Evolutionary conservation across 768 basidiomycete species (phyloP).

Genomic region (Rhodotorula paludigena): DNA sequence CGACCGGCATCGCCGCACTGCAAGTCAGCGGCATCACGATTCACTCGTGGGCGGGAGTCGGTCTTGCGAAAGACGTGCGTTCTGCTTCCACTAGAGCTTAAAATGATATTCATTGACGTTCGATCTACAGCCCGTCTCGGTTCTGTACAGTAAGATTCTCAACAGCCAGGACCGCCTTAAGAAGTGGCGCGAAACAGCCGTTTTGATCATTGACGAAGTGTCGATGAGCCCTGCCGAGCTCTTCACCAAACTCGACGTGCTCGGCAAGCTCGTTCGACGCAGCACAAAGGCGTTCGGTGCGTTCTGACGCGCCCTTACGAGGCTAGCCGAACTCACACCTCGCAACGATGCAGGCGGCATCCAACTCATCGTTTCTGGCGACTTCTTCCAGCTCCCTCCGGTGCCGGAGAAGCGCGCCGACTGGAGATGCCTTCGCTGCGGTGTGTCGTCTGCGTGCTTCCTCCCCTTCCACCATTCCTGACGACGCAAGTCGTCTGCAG

Average conservation of each 20-base stretch:
- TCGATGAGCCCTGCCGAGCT: conserved; percentile 48
- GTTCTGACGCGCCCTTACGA: neutral
- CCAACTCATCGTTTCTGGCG: conserved; percentile 48
- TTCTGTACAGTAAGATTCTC: conserved; percentile 14
- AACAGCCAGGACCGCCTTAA: conserved; percentile 24
- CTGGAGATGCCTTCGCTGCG: conserved; percentile 26
- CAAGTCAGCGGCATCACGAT: conserved; percentile 94
- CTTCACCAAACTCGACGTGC: conserved; percentile 47
- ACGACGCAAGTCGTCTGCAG: neutral
- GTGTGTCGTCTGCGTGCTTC: neutral
- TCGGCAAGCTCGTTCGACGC: conserved; percentile 45
- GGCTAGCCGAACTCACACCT: neutral
- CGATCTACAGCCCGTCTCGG: neutral
- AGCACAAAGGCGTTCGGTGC: conserved; percentile 46
- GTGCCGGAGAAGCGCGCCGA: conserved; percentile 40
- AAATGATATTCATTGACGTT: too few species aligned
- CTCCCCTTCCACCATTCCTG: neutral
- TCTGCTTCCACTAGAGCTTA: neutral
- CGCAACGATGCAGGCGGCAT: conserved; percentile 8
- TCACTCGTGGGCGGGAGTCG: conserved; percentile 89
- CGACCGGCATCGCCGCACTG: conserved; percentile 93
- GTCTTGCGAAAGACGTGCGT: conserved; percentile 62
- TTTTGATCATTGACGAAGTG: conserved; percentile 44
- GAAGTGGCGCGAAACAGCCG: conserved; percentile 41
- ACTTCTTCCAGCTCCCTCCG: conserved; percentile 51